These are phyloP conservation scores for Paracamarosporium sp. DNA, from an alignment of 2,329 filamentous ascomycete species.

Conservation along the genomic window DNA sequence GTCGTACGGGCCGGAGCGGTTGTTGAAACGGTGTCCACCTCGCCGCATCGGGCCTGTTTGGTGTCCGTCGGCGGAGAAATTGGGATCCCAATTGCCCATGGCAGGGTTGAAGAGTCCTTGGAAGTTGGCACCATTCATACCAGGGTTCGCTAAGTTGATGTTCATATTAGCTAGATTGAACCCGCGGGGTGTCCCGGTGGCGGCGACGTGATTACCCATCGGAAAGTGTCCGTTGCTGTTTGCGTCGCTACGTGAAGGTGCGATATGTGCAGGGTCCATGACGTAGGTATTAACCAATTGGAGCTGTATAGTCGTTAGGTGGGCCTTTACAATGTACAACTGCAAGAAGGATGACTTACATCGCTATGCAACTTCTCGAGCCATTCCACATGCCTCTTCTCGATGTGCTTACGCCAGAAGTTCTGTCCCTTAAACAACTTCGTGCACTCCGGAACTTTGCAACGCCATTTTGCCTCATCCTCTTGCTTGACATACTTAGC, in stretches of 20 bases:
- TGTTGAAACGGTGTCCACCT: slow-evolving; percentile 47
- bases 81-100: slow-evolving; percentile 64
- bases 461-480: slow-evolving; percentile 95
- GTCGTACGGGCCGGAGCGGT: slow-evolving; percentile 49
- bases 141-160: slow-evolving; percentile 63
- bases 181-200: slow-evolving; percentile 84
- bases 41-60: slow-evolving; percentile 54
- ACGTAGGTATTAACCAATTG: slow-evolving; percentile 93
- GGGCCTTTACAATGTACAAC: neutral
- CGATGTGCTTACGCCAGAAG: slow-evolving; percentile 98
- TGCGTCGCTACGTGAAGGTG: slow-evolving; percentile 88
- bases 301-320: slow-evolving; percentile 61
- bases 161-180: slow-evolving; percentile 83
- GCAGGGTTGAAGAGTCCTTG: slow-evolving; percentile 58
- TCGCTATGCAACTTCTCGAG: slow-evolving; percentile 80
- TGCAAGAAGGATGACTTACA: slow-evolving; percentile 62
- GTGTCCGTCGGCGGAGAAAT: slow-evolving; percentile 43
- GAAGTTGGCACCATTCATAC: slow-evolving; percentile 49
- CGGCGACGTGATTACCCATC: slow-evolving; percentile 72
- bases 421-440: slow-evolving; percentile 97
- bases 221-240: slow-evolving; percentile 97
- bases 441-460: slow-evolving; percentile 93
- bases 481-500: slow-evolving; percentile 92
- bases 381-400: slow-evolving; percentile 94
- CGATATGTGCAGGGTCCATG: slow-evolving; percentile 91